These are phyloP conservation scores for Leptomonas seymouri DNA, from an alignment of 208 protist genomes.

Conservation along the genomic window DNA sequence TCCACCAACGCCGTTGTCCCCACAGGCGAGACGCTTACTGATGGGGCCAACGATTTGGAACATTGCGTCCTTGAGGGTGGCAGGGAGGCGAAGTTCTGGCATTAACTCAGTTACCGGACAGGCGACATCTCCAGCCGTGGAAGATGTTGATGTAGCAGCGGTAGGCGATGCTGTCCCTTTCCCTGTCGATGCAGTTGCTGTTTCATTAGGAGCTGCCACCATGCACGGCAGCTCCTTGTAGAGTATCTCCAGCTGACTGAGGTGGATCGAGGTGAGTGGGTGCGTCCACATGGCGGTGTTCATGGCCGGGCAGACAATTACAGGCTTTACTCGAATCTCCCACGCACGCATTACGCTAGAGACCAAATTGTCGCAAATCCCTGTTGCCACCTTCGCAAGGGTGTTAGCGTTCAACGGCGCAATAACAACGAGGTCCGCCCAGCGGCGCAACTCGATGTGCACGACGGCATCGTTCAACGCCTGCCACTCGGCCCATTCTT, in stretches of 20 bases:
- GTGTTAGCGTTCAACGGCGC: constrained; percentile 97
- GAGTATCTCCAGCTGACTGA: constrained; percentile 61
- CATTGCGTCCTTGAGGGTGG: constrained; percentile 49
- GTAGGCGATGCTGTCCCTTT: not conserved
- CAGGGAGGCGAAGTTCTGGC: constrained; percentile 15
- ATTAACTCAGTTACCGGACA: not conserved
- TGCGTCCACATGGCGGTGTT: constrained; percentile 99
- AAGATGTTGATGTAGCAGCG: not conserved
- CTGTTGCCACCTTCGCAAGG: constrained; percentile 95
- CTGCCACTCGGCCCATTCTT: constrained; percentile 86
- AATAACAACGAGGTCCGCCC: constrained; percentile 96
- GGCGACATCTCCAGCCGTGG: not conserved
- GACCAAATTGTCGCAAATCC: constrained; percentile 96
- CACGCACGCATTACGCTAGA: constrained; percentile 96
- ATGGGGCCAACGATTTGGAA: constrained; percentile 92
- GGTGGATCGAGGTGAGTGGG: constrained; percentile 88
- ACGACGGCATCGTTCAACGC: constrained; percentile 89
- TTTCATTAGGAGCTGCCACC: too few species aligned
- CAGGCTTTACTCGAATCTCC: constrained; percentile 89
- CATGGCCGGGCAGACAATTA: constrained; percentile 98
- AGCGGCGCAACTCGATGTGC: constrained; percentile 94
- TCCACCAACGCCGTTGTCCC: constrained; percentile 93
- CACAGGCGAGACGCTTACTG: constrained; percentile 94
- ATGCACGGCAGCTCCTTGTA: constrained; percentile 43
- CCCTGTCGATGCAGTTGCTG: not conserved